A percentile compares a stretch with the other conserved stretches of the same genome.
Evolutionary conservation across 2,329 filamentous ascomycete genomes (phyloP).

Genomic region (Neofusicoccum ribis): DNA sequence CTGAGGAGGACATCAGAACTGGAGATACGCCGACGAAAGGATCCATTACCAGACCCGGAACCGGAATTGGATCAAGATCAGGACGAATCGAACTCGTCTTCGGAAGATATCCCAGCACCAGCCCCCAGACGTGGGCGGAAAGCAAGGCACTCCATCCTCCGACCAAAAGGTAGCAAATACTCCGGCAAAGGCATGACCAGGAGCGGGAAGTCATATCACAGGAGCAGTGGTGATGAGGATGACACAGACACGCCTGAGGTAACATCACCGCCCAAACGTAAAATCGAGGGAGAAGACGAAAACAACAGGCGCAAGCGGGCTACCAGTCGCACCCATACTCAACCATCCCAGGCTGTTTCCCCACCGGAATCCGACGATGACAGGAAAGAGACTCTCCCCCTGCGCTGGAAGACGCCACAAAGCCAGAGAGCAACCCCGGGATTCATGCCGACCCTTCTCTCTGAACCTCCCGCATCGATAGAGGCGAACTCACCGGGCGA

Average conservation of each 20-base stretch:
- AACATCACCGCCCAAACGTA: slow-evolving; percentile 14
- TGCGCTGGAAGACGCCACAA: slow-evolving; percentile 28
- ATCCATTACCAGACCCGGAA: slow-evolving; percentile 23
- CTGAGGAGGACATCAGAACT: slow-evolving; percentile 33
- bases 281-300: slow-evolving; percentile 16
- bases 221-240: slow-evolving; percentile 18
- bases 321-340: neutral
- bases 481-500: slow-evolving; percentile 56
- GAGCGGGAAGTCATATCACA: slow-evolving; percentile 20
- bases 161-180: slow-evolving; percentile 37
- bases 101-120: slow-evolving; percentile 25
- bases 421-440: neutral
- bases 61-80: neutral
- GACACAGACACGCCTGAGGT: slow-evolving; percentile 19
- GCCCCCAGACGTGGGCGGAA: slow-evolving; percentile 25
- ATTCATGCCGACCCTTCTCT: neutral
- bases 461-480: slow-evolving; percentile 27
- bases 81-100: slow-evolving; percentile 4
- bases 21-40: slow-evolving; percentile 32
- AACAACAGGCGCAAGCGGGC: slow-evolving; percentile 3
- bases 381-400: slow-evolving; percentile 26
- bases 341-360: neutral
- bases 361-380: slow-evolving; percentile 13
- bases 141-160: slow-evolving; percentile 35
- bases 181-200: slow-evolving; percentile 33